A percentile compares a stretch with the other conserved stretches of the same genome.
phyloP scores from a whole-genome alignment of 2,329 filamentous ascomycete species.

The Achaetomium macrosporum region DNA sequence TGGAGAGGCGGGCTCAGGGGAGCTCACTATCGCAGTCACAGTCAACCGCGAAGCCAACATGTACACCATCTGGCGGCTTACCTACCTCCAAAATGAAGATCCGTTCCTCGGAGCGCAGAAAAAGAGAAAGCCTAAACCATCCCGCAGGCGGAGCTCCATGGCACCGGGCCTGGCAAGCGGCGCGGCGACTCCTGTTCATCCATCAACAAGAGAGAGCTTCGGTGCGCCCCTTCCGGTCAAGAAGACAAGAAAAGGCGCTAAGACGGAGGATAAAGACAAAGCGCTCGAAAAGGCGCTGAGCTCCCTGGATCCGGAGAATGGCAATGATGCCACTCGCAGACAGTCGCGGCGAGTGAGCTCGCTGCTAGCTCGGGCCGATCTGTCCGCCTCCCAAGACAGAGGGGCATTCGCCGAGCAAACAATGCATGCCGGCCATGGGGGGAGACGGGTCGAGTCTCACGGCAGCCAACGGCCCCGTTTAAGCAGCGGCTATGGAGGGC shows the following conservation, averaged over 20 bases:
- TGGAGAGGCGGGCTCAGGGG: conserved; percentile 33
- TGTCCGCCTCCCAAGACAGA: conserved; percentile 79
- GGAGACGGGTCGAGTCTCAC: conserved; percentile 67
- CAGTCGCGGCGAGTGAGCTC: conserved; percentile 82
- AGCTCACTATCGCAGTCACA: conserved; percentile 71
- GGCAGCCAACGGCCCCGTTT: conserved; percentile 59
- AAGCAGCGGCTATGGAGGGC: conserved; percentile 45
- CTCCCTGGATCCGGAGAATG: conserved; percentile 64
- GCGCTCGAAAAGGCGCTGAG: conserved; percentile 56
- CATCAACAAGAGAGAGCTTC: conserved; percentile 71
- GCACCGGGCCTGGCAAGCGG: conserved; percentile 65
- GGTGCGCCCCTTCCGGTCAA: conserved; percentile 53
- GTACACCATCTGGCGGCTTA: conserved; percentile 80
- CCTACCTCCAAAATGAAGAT: conserved; percentile 66
- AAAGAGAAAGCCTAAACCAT: conserved; percentile 40
- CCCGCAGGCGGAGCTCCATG: conserved; percentile 58
- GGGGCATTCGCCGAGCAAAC: conserved; percentile 68
- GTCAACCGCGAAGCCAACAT: conserved; percentile 68
- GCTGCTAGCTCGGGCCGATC: conserved; percentile 76
- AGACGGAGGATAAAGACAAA: conserved; percentile 40
- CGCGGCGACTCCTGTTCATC: conserved; percentile 67
- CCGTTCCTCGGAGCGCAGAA: conserved; percentile 43
- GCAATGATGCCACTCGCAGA: conserved; percentile 46
- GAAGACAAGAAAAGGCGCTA: conserved; percentile 42
- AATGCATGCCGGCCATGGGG: conserved; percentile 36